Base-by-base conservation (phyloP, 2,329 filamentous ascomycete genomes). In the Didymellaceae sp. region DNA sequence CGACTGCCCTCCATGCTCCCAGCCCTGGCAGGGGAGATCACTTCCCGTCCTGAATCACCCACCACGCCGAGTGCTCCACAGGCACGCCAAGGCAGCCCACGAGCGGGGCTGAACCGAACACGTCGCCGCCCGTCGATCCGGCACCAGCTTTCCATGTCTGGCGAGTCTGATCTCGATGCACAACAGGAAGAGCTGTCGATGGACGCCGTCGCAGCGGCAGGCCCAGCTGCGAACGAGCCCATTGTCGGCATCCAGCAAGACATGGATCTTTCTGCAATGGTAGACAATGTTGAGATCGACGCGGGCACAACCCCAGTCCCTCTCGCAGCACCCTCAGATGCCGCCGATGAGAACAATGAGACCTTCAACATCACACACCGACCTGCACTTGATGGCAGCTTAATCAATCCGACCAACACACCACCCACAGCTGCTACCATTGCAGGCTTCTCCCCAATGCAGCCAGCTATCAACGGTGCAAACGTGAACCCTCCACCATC, bases 291-390 rank as follows among this genome's bases (percentile, higher is more conserved):
- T 54, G 84, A 86, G 61, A 87, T 96, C 26, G 86, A 90, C 43
- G 80, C 79, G 41, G 84, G 81, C 30, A 86, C 86, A 44, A 84
- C 88, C 2, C 82, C 86, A 3, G 84, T 96, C 25, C 87, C 89
- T 22, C 75, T 96, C 54, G 85, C 87, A 2, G 88, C 90, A 6
- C 88, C 89, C 2, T 92, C 91, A 0, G 91, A 94, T 64, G 84
- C 86, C n/a, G 89, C 91, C 62, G 90, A 95, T 62, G 84, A 89
- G 44, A 66, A 65, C 57, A 67, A 70, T 10, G 91, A 93, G 48
- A 91, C 91, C 0, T 97, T 97, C 75, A 95, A 96, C 75, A 95
- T 97, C 64, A 91, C 90, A 6, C 93, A 97, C 72, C 87, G 89
- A 44, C 87, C 87, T 38, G 85, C 88, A 1, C 85, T 94, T 26